Percentiles rank a stretch among this genome's conserved stretches.
Conservation (phyloP, 495 filamentous ascomycete species). For the Penicillium arizonense region DNA sequence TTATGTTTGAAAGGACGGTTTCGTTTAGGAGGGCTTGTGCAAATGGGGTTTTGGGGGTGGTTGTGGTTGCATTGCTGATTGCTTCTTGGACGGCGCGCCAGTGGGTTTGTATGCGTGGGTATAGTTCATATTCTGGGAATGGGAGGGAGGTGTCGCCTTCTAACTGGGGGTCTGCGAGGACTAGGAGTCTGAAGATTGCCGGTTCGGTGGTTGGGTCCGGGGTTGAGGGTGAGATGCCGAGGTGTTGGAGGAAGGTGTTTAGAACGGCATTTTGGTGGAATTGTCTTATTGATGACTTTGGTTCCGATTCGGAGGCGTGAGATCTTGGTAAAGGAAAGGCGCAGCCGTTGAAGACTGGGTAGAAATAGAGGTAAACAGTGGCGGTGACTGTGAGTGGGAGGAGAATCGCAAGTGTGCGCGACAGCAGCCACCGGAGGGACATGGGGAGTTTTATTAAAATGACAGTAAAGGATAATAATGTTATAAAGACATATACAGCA, state of each 20-base stretch:
- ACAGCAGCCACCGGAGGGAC: conserved; percentile 57
- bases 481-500: conserved; percentile 20
- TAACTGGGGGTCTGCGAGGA: conserved; percentile 90
- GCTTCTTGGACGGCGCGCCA: conserved; percentile 38
- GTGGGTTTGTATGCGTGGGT: conserved; percentile 57
- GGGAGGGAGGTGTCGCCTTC: conserved; percentile 87
- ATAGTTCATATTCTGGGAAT: conserved; percentile 54
- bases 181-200: conserved; percentile 78
- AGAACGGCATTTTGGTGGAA: conserved; percentile 33
- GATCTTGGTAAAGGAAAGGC: conserved; percentile 65
- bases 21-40: conserved; percentile 17
- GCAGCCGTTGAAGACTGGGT: conserved; percentile 80
- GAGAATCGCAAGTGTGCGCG: conserved; percentile 61
- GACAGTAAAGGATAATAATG: conserved; percentile 13
- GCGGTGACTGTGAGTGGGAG: conserved; percentile 66
- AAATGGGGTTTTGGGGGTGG: conserved; percentile 1
- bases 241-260: conserved; percentile 50
- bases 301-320: neutral
- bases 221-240: conserved; percentile 23
- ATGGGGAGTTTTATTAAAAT: conserved; percentile 29
- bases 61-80: conserved; percentile 13
- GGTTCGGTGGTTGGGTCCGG: conserved; percentile 27
- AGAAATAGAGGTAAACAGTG: conserved; percentile 82
- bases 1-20: conserved; percentile 38
- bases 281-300: conserved; percentile 7